Evolutionary conservation across 1,139 yeast genomes (phyloP), one percentile per base, ranked within the genome.

Genomic region (Williopsis jadinii): DNA sequence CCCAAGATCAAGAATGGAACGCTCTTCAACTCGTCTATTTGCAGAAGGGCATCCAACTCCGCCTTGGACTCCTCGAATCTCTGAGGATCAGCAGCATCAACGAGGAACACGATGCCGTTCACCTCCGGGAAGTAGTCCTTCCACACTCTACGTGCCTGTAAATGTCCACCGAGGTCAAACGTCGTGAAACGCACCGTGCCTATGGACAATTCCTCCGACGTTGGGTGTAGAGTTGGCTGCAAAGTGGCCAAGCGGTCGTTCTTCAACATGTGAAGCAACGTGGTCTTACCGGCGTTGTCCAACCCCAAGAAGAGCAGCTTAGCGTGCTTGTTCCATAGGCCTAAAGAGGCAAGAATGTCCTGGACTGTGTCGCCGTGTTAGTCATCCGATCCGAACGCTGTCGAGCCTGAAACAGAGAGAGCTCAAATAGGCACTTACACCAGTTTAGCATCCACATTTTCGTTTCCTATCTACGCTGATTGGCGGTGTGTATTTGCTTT

Each of bases 101-200:
- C 97, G 49, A 94, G 74, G 67, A 86, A 94, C 28, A 92, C 97
- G 56, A 92, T 92, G 41, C 97, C 98, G 64, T 88, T 85, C 43
- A 92, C 98, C 67, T 92, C 98, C 42, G 98, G 99, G 81, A 94
- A 92, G 66, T 92, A 92, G 64, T 92, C 97, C 64, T 88, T 90
- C 99, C 99, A 92, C 61, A 92, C 80, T 69, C 98, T 87, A 71
- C 99, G 90, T 38, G 98, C 98, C 68, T 90, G 97, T 63, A 78
- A 83, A 71, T 92, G 98, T 35, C 99, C 99, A 65, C 99, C 99
- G 58, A 92, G 75, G 66, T 92, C 99, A 58, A 92, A 92, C 34
- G 98, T 94, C 47, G 99, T 92, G 75, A 92, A 92, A 65, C 92
- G 84, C 50, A 92, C 95, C 53, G 85, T 84, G 51, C 97, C 98